Evolutionary conservation across 2,329 filamentous ascomycete species (phyloP).

Genomic region (Fusarium cicatricum): DNA sequence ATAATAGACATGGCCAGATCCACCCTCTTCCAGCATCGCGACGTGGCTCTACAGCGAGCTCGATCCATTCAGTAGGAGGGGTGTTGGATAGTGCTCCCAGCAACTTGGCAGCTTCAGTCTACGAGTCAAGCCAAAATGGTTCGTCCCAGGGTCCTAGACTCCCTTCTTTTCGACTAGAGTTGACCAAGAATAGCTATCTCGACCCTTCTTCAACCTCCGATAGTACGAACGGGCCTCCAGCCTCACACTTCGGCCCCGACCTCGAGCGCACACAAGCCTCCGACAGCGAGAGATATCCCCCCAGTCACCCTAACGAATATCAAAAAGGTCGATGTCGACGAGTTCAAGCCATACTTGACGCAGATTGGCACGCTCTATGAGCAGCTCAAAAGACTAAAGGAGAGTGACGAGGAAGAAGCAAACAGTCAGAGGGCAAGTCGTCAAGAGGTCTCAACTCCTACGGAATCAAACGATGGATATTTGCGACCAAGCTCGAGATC

Average conservation of each 20-base stretch:
- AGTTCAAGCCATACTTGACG: slow-evolving; percentile 84
- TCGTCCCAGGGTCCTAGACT: slow-evolving; percentile 30
- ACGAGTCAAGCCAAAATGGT: slow-evolving; percentile 88
- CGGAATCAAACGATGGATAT: slow-evolving; percentile 53
- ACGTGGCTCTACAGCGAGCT: slow-evolving; percentile 86
- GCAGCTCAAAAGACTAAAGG: slow-evolving; percentile 83
- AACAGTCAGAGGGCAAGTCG: slow-evolving; percentile 51
- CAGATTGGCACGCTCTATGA: slow-evolving; percentile 91
- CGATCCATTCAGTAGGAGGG: slow-evolving; percentile 87
- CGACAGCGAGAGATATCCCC: slow-evolving; percentile 88
- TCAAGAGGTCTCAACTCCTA: slow-evolving; percentile 50
- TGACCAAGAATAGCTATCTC: slow-evolving; percentile 74
- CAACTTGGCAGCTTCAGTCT: slow-evolving; percentile 63
- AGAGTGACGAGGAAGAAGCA: slow-evolving; percentile 71
- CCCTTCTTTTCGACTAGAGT: slow-evolving; percentile 2
- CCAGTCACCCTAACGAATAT: slow-evolving; percentile 93
- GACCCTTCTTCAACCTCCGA: slow-evolving; percentile 89
- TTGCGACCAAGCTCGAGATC: slow-evolving; percentile 53
- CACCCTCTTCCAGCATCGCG: slow-evolving; percentile 61
- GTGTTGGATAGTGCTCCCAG: slow-evolving; percentile 74
- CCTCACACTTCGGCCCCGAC: slow-evolving; percentile 76
- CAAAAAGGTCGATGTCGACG: slow-evolving; percentile 77
- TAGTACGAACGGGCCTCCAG: slow-evolving; percentile 85
- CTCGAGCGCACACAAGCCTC: slow-evolving; percentile 80
- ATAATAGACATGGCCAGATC: slow-evolving; percentile 54